phyloP scores from a whole-genome alignment of 1,284 basidiomycete genomes.

The Porogramme epimiltina region DNA sequence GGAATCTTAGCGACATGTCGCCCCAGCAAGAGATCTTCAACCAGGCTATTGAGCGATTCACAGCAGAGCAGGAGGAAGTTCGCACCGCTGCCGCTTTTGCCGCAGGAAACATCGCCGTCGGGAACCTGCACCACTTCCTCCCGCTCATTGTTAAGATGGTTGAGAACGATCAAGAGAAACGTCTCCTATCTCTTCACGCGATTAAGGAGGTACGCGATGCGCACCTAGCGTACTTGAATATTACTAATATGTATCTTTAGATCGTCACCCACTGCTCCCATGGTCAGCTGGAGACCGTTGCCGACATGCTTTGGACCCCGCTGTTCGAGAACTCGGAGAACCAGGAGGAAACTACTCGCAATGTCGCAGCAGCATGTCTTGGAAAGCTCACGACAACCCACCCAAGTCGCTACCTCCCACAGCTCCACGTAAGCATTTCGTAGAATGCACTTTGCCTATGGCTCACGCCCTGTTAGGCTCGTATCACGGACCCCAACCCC shows the following conservation, averaged over 20 bases:
- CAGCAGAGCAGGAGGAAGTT: slow-evolving; percentile 79
- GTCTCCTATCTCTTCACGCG: slow-evolving; percentile 86
- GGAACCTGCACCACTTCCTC: slow-evolving; percentile 84
- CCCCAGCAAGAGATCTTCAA: slow-evolving; percentile 76
- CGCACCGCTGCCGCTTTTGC: slow-evolving; percentile 90
- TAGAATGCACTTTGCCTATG: not conserved
- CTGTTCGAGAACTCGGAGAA: slow-evolving; percentile 85
- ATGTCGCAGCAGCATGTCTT: slow-evolving; percentile 95
- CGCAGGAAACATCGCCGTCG: slow-evolving; percentile 94
- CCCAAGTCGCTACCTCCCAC: slow-evolving; percentile 86
- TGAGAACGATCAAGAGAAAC: slow-evolving; percentile 74
- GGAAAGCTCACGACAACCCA: slow-evolving; percentile 94
- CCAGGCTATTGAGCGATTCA: slow-evolving; percentile 74
- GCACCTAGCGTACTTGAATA: slow-evolving; percentile 26
- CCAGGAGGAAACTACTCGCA: slow-evolving; percentile 89
- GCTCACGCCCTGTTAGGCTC: slow-evolving; percentile 44
- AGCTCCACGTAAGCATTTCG: slow-evolving; percentile 72
- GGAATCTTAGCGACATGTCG: slow-evolving; percentile 72
- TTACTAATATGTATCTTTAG: slow-evolving; percentile 48
- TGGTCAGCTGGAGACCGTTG: slow-evolving; percentile 81
- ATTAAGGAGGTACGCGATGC: slow-evolving; percentile 97
- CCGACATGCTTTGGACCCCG: slow-evolving; percentile 88
- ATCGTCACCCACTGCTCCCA: slow-evolving; percentile 89
- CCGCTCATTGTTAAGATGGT: slow-evolving; percentile 85
- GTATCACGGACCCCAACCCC: slow-evolving; percentile 68